Base-by-base conservation (phyloP, 2,329 filamentous ascomycete genomes). In the Escovopsis sp. region DNA sequence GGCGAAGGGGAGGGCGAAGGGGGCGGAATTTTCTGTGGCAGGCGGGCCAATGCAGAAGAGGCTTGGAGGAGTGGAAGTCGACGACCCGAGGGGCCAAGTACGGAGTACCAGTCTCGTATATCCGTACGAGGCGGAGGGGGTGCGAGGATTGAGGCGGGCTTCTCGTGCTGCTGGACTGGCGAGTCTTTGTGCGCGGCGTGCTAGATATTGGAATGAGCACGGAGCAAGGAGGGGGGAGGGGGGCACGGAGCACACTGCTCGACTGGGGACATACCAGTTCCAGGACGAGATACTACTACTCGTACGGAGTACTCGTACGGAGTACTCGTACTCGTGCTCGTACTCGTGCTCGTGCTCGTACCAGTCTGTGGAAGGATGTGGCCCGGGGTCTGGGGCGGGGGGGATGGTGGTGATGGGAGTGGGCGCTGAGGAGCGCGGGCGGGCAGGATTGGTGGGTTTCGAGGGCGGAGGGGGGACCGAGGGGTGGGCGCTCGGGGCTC, bases 181-280 rank as follows among this genome's bases (percentile, higher is more conserved):
- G 26, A 9, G 21, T 25, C 21, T 25, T 25, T 14, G 26, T 30
- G 27, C 16, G 21, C 11, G 21, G 4, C 21, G 8, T 25, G 21
- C 21, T 4, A 11, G 11, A 25, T 25, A 31, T 19, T 41, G 34
- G 38, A 39, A 34, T 33, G 35, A 31, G 33, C 32, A 27, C 27
- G 37, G 38, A 40, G 38, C 35, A 28, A 28, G 35, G 38, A 27
- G 36, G 36, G 16, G 35, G 36, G 34, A 36, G 16, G 35, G 36
- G 34, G 32, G 35, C 30, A 35, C 37, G 39, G 32, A 37, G 26
- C 17, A 34, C 36, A 34, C 28, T 28, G 27, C 31, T 29, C 30
- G 16, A 25, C 35, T 21, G 23, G 27, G 12, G 25, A 28, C 14
- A 35, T 18, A 39, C 27, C n/a, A n/a, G n/a, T n/a, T n/a, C n/a